Base-by-base conservation (phyloP, 768 basidiomycete species). In the Mrakia blollopis region DNA sequence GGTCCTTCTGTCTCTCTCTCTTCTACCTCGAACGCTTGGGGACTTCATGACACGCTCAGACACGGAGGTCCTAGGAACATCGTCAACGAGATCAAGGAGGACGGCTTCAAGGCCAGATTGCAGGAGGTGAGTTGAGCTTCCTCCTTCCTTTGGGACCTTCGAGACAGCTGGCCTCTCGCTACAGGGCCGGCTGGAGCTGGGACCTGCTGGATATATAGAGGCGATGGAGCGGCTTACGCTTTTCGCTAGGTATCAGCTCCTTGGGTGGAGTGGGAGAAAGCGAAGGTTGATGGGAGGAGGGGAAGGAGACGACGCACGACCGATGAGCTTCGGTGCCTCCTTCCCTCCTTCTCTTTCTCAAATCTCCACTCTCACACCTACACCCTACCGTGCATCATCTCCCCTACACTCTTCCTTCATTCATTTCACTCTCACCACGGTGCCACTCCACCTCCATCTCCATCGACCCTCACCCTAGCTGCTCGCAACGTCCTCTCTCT, bases 11-110 rank as follows among this genome's bases (percentile, higher is more conserved):
- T 78, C 73, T 75, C 74, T 39, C 63, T 78, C 61, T 76, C 81
- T 2, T 82, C 82, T 7, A 81, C 84, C 2, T 81, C 82, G 72
- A 79, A 82, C 83, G 87, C 87, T 79, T 85, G 92, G 73, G 95
- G 94, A 57, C 86, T 94, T 1, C 96, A 97, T 83, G 94, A 98
- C 83, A 89, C 92, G 4, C 87, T 99, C 74, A 87, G 89, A 72
- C 89, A 95, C 35, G 76, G 76, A 84, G 96, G 96, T 4, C 89
- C 90, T 30, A 88, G 91, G 77, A 92, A 87, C 80, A 87, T 98
- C 79, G 91, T 91, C 0, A 87, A 90, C 28, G 91, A 94, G 80
- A 86, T 90, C 16, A 88, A 89, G 14, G 86, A 87, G 50, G 87
- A 87, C 80, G 85, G 86, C 8, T 82, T 97, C 63, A 89, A 89